Evolutionary conservation across 2,329 filamentous ascomycete species (phyloP).

Genomic region (Celoporthe dispersa): DNA sequence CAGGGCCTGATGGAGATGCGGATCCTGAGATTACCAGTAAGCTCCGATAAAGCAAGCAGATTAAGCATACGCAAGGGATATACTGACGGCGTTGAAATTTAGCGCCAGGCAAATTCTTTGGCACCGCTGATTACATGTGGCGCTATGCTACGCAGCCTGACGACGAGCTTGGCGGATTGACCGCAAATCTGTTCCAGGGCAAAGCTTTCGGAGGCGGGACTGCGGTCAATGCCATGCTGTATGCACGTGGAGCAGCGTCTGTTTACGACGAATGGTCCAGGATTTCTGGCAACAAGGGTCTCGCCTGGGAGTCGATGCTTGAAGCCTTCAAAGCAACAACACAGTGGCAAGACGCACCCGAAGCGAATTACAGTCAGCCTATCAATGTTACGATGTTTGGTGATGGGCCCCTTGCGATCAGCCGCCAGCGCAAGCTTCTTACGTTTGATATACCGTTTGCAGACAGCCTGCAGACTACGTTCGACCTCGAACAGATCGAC

Average conservation of each 20-base stretch:
- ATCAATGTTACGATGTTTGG: neutral
- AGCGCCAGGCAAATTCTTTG: neutral
- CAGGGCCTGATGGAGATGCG: neutral
- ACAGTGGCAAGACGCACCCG: neutral
- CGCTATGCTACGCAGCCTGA: neutral
- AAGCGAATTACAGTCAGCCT: neutral
- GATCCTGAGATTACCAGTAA: neutral
- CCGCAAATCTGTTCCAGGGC: neutral
- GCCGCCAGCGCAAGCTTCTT: neutral
- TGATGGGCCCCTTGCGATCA: neutral
- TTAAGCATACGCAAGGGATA: no score
- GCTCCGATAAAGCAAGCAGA: no score
- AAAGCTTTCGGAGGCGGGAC: neutral
- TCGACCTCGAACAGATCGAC: neutral
- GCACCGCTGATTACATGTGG: neutral
- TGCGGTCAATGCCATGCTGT: neutral
- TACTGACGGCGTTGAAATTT: no score
- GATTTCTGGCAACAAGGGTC: neutral
- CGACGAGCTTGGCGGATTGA: neutral
- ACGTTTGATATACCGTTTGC: neutral
- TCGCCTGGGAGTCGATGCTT: neutral
- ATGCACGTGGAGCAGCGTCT: neutral
- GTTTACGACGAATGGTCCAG: neutral
- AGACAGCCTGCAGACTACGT: neutral
- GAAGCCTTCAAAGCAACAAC: neutral